Percentiles rank a stretch among this genome's conserved stretches.
These are phyloP conservation scores for Coemansia erecta DNA, from an alignment of 192 early-diverging fungal genomes.

Conservation along the genomic window DNA sequence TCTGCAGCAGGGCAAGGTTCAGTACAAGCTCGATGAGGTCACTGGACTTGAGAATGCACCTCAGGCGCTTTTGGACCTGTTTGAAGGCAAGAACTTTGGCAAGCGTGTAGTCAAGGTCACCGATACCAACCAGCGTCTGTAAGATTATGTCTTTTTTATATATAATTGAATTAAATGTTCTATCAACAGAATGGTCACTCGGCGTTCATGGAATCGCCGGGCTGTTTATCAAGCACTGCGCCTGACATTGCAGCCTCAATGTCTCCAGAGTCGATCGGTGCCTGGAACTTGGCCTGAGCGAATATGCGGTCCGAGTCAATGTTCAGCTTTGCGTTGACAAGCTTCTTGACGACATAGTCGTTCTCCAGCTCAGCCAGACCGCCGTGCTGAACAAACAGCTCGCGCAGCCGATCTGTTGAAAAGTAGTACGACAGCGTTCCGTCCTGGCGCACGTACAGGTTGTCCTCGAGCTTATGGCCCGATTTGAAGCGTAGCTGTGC, in stretches of 20 bases:
- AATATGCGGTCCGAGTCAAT: conserved; percentile 71
- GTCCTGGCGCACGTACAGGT: conserved; percentile 97
- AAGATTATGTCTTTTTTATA: not conserved
- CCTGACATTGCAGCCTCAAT: conserved; percentile 21
- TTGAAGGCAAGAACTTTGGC: conserved; percentile 65
- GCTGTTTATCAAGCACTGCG: not conserved
- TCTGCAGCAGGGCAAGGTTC: conserved; percentile 61
- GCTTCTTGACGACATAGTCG: conserved; percentile 67
- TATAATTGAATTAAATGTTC: not conserved
- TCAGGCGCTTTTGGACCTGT: conserved; percentile 58
- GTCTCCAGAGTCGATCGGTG: conserved; percentile 32
- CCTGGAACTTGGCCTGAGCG: conserved; percentile 74
- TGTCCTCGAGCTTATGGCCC: conserved; percentile 83
- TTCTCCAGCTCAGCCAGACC: conserved; percentile 55
- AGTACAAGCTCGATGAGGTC: conserved; percentile 58
- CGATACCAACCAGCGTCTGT: conserved; percentile 11
- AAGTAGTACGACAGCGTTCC: conserved; percentile 96
- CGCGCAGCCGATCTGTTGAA: conserved; percentile 58
- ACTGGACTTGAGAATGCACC: conserved; percentile 56
- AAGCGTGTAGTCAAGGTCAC: conserved; percentile 6
- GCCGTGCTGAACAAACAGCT: conserved; percentile 64
- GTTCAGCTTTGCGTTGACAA: conserved; percentile 65
- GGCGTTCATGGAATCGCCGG: too few species aligned
- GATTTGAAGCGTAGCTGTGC: conserved; percentile 96
- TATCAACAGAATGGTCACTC: not conserved